Evolutionary conservation across 345 rosid species (phyloP).

Genomic region (Microcos paniculata): DNA sequence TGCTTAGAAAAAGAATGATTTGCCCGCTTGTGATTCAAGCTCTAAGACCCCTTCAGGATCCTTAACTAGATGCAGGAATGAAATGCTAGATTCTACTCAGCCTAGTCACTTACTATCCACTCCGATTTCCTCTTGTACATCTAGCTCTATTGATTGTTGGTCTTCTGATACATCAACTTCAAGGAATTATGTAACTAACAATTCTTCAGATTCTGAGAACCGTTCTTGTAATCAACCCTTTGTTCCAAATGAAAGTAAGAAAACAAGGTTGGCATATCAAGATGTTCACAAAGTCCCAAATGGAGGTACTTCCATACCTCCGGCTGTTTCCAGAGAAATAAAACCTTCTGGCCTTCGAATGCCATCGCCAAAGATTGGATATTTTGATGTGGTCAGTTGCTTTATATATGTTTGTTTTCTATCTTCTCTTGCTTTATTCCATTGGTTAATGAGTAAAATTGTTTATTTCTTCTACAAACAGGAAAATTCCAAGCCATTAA

Average conservation of each 20-base stretch:
- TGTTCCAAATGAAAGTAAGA: conserved; percentile 12
- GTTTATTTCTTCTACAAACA: background rate
- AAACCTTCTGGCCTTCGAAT: conserved; percentile 40
- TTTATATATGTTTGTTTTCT: background rate
- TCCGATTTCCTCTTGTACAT: conserved; percentile 20
- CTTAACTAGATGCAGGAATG: conserved; percentile 12
- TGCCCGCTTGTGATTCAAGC: conserved; percentile 20
- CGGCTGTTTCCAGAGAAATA: conserved; percentile 13
- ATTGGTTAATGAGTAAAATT: background rate
- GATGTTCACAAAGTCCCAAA: too few species aligned
- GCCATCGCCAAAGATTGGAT: conserved; percentile 54
- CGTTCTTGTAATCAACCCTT: background rate
- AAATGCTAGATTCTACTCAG: conserved; percentile 17
- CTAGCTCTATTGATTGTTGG: conserved; percentile 21
- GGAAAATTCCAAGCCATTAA: conserved; percentile 21
- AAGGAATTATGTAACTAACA: conserved; percentile 13
- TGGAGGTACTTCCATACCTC: conserved; percentile 7
- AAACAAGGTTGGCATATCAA: conserved; percentile 7
- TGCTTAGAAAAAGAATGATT: conserved; percentile 22
- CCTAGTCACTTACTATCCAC: conserved; percentile 13
- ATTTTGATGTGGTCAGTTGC: conserved; percentile 42
- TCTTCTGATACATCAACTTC: conserved; percentile 23
- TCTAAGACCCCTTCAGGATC: conserved; percentile 23
- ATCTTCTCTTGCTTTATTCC: background rate
- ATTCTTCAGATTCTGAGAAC: conserved; percentile 5